phyloP scores from a whole-genome alignment of 2,329 filamentous ascomycete species.

The Samsoniella hepiali region DNA sequence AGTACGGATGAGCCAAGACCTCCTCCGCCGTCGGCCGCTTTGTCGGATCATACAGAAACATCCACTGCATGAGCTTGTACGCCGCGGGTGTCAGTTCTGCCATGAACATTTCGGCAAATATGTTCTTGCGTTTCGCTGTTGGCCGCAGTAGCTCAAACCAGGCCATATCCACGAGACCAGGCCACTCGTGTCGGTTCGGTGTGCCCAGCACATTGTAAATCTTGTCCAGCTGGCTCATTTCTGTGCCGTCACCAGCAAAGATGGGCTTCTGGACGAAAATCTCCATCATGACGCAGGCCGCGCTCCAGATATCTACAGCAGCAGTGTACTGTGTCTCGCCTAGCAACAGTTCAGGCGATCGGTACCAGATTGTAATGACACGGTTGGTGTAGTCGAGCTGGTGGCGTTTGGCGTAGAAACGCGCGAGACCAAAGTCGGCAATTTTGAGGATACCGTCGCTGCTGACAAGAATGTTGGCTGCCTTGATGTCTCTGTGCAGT shows the following conservation, averaged over 20 bases:
- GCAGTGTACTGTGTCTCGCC: constrained; percentile 89
- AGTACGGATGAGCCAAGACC: constrained; percentile 84
- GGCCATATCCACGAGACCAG: constrained; percentile 84
- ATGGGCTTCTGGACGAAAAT: constrained; percentile 93
- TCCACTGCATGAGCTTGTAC: constrained; percentile 75
- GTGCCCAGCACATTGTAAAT: constrained; percentile 93
- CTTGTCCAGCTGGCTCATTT: constrained; percentile 93
- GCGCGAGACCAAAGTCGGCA: constrained; percentile 91
- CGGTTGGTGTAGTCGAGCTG: constrained; percentile 97
- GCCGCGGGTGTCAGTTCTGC: constrained; percentile 74
- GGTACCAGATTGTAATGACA: constrained; percentile 98
- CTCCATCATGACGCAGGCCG: constrained; percentile 92
- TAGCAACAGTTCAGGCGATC: constrained; percentile 83
- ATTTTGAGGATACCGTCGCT: constrained; percentile 85
- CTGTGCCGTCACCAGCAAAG: constrained; percentile 92
- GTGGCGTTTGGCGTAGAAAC: constrained; percentile 90
- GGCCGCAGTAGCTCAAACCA: constrained; percentile 94
- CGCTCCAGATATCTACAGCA: constrained; percentile 93
- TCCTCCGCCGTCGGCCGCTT: constrained; percentile 80
- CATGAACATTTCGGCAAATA: constrained; percentile 80
- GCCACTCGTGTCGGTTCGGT: constrained; percentile 81
- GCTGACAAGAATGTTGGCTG: constrained; percentile 93
- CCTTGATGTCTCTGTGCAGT: constrained; percentile 95
- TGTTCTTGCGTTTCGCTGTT: constrained; percentile 64
- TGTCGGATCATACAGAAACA: constrained; percentile 86